Base-by-base conservation (phyloP, 2,329 filamentous ascomycete species). In the Neoarthrinium moseri region DNA sequence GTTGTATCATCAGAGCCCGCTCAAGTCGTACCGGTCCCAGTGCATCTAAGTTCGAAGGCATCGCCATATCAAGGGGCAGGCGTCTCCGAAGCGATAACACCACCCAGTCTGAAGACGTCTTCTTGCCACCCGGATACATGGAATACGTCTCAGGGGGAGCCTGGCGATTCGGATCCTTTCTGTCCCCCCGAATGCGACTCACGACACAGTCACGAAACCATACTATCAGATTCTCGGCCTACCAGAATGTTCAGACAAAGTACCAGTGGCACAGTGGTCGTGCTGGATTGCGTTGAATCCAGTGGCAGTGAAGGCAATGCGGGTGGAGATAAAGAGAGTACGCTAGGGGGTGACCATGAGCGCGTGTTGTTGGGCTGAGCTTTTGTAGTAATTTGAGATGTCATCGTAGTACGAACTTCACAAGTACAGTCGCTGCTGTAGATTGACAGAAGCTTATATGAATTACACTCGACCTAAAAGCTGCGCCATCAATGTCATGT, bases 81-180 rank as follows among this genome's bases (percentile, higher is more conserved):
- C 18, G 10, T 13, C 18, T 17, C n/a, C n/a, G n/a, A 13, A 33
- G 17, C n/a, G 12, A 22, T 24, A 20, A 24, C 5, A 20, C 22
- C 15, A 26, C 6, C 12, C 30, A 8, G 23, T 32, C 17, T 13
- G 15, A 33, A 26, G 8, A 36, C 13, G 13, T 11, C 11, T n/a
- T 36, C 39, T 2, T 58, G 58, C 27, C 58, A 61, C 32, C 56
- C 56, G 4, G 50, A 61, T 40, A 59, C 51, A 7, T 61, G 53
- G 59, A 45, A 57, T 7, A 46, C 49, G n/a, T 51, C 49, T 12
- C 53, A 51, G 23, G 57, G 59, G 17, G 59, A 62, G 22, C 58
- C 59, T 5, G 57, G 58, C 5, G 45, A 61, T 33, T 60, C 57
- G 20, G 56, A 61, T 27, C 57, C 57, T 4, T 61, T 62, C 33